Percentiles rank a stretch among this genome's conserved stretches.
These are phyloP conservation scores for Tarenaya hassleriana DNA, from an alignment of 345 rosid species.

Conservation along the genomic window DNA sequence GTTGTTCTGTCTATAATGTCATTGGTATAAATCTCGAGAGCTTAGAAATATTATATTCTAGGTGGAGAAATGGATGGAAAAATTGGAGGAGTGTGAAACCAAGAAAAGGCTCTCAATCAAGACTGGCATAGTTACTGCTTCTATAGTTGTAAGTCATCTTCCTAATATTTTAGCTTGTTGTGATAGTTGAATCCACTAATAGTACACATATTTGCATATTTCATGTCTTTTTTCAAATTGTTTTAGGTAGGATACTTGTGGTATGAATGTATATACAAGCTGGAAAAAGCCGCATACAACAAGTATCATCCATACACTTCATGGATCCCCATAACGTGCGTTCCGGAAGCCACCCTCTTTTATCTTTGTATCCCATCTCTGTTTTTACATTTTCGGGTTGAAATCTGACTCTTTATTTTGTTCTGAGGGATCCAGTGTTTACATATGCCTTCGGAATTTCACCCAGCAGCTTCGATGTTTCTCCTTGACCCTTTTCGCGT, in stretches of 20 bases:
- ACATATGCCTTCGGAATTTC: slow-evolving; percentile 84
- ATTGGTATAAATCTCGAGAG: slow-evolving; percentile 16
- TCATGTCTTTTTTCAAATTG: slow-evolving; percentile 3
- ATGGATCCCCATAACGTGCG: slow-evolving; percentile 98
- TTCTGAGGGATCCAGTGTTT: slow-evolving; percentile 47
- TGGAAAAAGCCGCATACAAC: slow-evolving; percentile 89
- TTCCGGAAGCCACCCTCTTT: slow-evolving; percentile 6
- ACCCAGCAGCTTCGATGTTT: slow-evolving; percentile 70
- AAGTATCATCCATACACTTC: slow-evolving; percentile 96
- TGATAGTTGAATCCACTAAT: not conserved
- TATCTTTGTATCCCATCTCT: not conserved
- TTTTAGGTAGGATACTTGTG: slow-evolving; percentile 82
- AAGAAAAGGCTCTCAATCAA: slow-evolving; percentile 65
- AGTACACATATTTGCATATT: slow-evolving; percentile 1
- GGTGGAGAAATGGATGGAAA: slow-evolving; percentile 99
- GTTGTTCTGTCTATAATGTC: slow-evolving; percentile 6
- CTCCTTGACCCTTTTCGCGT: slow-evolving; percentile 84
- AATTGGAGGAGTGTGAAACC: slow-evolving; percentile 80
- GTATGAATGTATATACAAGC: slow-evolving; percentile 87
- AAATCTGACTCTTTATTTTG: slow-evolving; percentile 21
- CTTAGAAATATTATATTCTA: slow-evolving; percentile 28
- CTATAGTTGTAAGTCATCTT: slow-evolving; percentile 51
- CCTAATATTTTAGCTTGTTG: slow-evolving; percentile 8
- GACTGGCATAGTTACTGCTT: slow-evolving; percentile 42
- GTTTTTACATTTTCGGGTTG: not conserved